phyloP scores from a whole-genome alignment of 345 rosid genomes.

The Balakata baccata region DNA sequence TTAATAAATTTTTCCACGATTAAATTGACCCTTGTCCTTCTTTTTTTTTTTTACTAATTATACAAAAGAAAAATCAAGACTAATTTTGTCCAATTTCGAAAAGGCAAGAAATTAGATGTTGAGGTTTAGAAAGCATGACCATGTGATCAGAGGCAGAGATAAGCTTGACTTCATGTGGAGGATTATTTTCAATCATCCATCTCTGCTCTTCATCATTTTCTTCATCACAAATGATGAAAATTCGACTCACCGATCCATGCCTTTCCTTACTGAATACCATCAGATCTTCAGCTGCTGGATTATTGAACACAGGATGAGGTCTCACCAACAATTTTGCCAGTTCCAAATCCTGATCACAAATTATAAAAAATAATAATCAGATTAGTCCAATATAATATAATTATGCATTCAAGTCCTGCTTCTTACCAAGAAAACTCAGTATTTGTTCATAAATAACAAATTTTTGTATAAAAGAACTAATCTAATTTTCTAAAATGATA shows the following conservation, averaged over 20 bases:
- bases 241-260: slow-evolving; percentile 26
- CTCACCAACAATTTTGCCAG: slow-evolving; percentile 31
- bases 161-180: slow-evolving; percentile 29
- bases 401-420: too few relatives aligned
- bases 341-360: slow-evolving; percentile 29
- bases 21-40: too few relatives aligned
- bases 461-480: too few relatives aligned
- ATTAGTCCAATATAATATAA: too few relatives aligned
- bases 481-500: too few relatives aligned
- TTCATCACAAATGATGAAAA: slow-evolving; percentile 32
- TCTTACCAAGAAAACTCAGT: too few relatives aligned
- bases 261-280: slow-evolving; percentile 24
- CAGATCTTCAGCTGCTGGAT: neutral
- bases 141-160: slow-evolving; percentile 44
- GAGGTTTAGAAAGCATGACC: slow-evolving; percentile 39
- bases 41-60: neutral
- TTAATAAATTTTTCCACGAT: too few relatives aligned
- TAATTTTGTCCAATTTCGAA: slow-evolving; percentile 23
- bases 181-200: slow-evolving; percentile 37
- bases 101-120: slow-evolving; percentile 31
- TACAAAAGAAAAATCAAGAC: neutral
- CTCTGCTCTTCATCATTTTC: slow-evolving; percentile 25
- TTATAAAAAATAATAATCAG: neutral
- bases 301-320: slow-evolving; percentile 5
- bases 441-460: too few relatives aligned